Evolutionary conservation across 75 land plant species (phyloP), one percentile per base, ranked within the genome.

Genomic region (Picea glauca): DNA sequence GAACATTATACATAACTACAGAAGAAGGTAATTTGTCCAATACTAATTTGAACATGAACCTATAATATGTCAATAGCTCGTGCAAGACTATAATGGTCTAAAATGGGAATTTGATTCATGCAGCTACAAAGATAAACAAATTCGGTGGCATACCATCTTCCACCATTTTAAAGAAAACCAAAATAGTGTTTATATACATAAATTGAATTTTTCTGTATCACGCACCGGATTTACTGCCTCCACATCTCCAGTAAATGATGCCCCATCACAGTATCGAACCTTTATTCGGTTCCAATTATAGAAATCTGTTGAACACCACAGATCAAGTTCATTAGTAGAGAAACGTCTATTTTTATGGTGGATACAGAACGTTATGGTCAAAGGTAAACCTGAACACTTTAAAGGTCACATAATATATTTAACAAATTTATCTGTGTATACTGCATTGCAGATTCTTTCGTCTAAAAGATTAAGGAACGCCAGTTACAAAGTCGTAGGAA

Each of bases 251-350:
- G 85, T 83, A 72, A 96, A 96, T 21, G 98, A 96, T 61, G 90
- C 88, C 15, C 98, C 98, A 85, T 96, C 98, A 81, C 98, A 96
- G 82, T 96, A 96, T 18, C 91, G 83, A 20, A 96, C 82, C 77
- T 85, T 88, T 43, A 96, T 86, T 50, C 92, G 87, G 62, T 96
- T 96, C 98, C 96, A 96, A 81, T 96, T 92, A 84, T 80, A 93
- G 80, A 96, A 96, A 76, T 96, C 98, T 96, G 87, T 33, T 57
- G 3, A 46, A 31, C 76, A 75, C n/a, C 56, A 50, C 12, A 50
- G 56, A 50, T 50, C 11, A 50, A 50, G 12, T 9, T 50, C 11
- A 50, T 50, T 50, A 50, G 54, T 46, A 7, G 9, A 7, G 9
- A 46, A 7, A 46, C 1, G 9, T 46, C 9, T 46, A 46, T 46